phyloP scores from a whole-genome alignment of 2,329 filamentous ascomycete genomes.

The Aureobasidium sp. region DNA sequence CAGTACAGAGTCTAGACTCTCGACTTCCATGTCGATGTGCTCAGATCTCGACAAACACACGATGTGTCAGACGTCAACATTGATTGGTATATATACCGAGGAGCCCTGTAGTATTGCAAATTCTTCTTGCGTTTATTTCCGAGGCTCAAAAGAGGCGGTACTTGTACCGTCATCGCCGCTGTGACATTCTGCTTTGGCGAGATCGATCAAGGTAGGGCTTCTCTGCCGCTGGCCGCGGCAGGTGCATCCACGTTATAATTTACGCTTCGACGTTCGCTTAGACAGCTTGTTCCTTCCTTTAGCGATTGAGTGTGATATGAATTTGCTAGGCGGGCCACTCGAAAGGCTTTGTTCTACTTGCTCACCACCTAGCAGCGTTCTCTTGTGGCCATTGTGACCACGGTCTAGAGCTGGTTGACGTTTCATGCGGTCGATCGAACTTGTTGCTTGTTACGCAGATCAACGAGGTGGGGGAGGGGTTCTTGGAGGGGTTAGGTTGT shows the following conservation, averaged over 20 bases:
- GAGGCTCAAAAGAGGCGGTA: neutral
- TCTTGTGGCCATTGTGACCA: neutral
- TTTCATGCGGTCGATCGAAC: neutral
- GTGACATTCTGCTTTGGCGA: neutral
- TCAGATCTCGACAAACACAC: neutral
- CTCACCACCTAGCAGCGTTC: neutral
- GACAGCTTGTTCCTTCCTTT: neutral
- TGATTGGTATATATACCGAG: neutral
- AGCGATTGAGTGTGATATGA: neutral
- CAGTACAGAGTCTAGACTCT: neutral
- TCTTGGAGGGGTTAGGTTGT: neutral
- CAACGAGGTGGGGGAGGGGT: conserved; percentile 4
- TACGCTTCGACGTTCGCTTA: neutral
- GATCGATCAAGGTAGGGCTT: neutral
- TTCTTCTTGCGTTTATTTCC: neutral
- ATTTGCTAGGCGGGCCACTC: too few species aligned
- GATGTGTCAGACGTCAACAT: neutral
- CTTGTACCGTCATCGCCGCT: neutral
- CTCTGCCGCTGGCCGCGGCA: neutral
- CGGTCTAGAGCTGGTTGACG: neutral
- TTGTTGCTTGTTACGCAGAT: neutral
- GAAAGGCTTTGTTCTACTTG: neutral
- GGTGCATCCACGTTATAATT: neutral
- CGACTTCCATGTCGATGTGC: neutral
- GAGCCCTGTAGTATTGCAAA: neutral